Evolutionary conservation across 371 early-diverging fungal genomes (phyloP).

Genomic region (Syncephalastrum sp.): DNA sequence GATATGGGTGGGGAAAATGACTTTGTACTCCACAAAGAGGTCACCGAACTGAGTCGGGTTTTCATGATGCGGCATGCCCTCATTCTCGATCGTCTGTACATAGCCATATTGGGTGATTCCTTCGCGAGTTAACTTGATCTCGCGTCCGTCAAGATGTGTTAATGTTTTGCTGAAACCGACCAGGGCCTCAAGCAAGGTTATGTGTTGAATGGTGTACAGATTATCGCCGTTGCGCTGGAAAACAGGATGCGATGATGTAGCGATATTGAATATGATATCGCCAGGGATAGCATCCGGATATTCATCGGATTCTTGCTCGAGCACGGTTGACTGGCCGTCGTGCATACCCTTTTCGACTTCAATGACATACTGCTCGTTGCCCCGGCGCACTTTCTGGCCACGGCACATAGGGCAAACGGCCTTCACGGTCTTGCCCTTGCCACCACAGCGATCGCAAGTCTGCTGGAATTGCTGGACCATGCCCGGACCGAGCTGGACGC

Average conservation of each 20-base stretch:
- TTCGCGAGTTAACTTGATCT: conserved; percentile 59
- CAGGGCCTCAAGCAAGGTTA: conserved; percentile 86
- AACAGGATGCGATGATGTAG: conserved; percentile 73
- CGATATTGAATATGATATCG: conserved; percentile 83
- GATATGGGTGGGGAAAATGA: conserved; percentile 79
- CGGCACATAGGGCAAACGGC: conserved; percentile 79
- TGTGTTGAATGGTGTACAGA: conserved; percentile 77
- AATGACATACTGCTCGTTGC: conserved; percentile 79
- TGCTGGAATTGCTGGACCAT: conserved; percentile 93
- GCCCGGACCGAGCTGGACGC: conserved; percentile 88
- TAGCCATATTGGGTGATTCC: conserved; percentile 68
- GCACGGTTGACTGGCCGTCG: conserved; percentile 75
- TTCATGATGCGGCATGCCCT: conserved; percentile 81
- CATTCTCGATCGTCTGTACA: conserved; percentile 75
- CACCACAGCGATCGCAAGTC: conserved; percentile 87
- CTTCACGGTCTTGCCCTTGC: conserved; percentile 85
- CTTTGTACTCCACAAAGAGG: conserved; percentile 85
- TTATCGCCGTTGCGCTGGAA: conserved; percentile 85
- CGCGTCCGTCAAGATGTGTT: conserved; percentile 81
- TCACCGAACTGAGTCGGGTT: conserved; percentile 74
- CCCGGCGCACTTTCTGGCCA: conserved; percentile 85
- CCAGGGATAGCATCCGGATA: conserved; percentile 87
- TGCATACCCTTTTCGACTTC: conserved; percentile 87
- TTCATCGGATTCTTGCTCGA: conserved; percentile 93
- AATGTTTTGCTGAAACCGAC: conserved; percentile 84